These are phyloP conservation scores for Hondaea fermentalgiana DNA, from an alignment of 108 stramenopile species.

Conservation along the genomic window DNA sequence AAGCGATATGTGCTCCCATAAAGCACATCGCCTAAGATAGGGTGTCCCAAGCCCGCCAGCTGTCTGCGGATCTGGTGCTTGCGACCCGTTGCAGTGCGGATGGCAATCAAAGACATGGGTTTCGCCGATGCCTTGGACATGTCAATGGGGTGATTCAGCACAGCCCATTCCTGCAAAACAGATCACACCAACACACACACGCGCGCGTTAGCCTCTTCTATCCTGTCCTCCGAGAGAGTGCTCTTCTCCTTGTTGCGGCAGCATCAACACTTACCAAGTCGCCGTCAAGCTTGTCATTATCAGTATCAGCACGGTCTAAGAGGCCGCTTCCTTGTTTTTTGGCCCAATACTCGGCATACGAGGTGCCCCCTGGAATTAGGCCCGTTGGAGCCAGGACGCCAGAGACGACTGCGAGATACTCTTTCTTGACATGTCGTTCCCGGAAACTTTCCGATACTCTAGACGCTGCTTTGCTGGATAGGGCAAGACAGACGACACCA, in stretches of 20 bases:
- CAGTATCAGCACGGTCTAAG: neutral
- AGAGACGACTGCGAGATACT: neutral
- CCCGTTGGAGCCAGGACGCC: neutral
- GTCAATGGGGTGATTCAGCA: neutral
- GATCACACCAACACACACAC: neutral
- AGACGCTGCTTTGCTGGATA: neutral
- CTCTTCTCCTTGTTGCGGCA: neutral
- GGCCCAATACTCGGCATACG: neutral
- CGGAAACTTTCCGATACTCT: neutral
- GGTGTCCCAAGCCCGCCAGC: slow-evolving; percentile 73
- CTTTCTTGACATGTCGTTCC: neutral
- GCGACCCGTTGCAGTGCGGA: slow-evolving; percentile 30
- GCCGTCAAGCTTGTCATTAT: neutral
- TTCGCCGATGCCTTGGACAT: neutral
- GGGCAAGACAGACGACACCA: neutral
- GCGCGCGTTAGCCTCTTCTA: neutral
- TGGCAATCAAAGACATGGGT: neutral
- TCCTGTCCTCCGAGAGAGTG: neutral
- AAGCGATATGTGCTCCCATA: slow-evolving; percentile 49
- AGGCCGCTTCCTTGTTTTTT: neutral
- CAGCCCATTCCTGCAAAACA: neutral
- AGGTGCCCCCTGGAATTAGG: neutral
- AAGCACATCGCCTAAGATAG: slow-evolving; percentile 68
- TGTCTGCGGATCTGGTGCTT: slow-evolving; percentile 78
- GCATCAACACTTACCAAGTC: neutral